Base-by-base conservation (phyloP, 2,329 filamentous ascomycete species). In the Metarhizium anisopliae region DNA sequence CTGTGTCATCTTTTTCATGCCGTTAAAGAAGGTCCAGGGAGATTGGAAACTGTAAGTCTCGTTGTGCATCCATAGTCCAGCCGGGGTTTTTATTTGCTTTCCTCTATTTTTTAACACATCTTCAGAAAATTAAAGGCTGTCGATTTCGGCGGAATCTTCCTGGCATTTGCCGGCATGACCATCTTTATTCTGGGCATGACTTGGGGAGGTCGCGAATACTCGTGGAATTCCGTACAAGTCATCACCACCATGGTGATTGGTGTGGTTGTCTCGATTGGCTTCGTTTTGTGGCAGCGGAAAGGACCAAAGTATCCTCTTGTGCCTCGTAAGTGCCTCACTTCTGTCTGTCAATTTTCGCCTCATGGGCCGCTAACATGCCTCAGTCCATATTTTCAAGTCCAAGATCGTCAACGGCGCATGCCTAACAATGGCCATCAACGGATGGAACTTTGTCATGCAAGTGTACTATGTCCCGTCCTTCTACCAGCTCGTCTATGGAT, bases 361-460 rank as follows among this genome's bases (percentile, higher is more conserved):
- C 14, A 10, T 6, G 42, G 1, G 6, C 6, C 10, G 7, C 45
- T 47, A 32, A 49, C 49, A 4, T 50, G 2, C 38, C 3, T 54
- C 64, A 64, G 72, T 81, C 40, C 75, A 79, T 59, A 79, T 84
- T 16, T 81, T 83, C 71, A 75, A 74, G 59, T 74, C 71, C 1
- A 69, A 68, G 16, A 78, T 82, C 35, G 77, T 81, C 35, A 79
- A 79, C 40, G 79, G 80, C 1, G 77, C 78, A 1, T 81, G 77
- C 57, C 59, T 82, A 18, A 81, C 77, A 16, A 81, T 80, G 77
- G 77, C 78, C 40, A 75, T 82, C 62, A 81, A 82, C 52, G 79
- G 80, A 3, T 82, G 80, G 79, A 81, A 81, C 59, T 81, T 81
- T 55, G 69, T 82, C 29, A 74, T 80, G n/a, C 79, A 82, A 58